phyloP scores from a whole-genome alignment of 805 yeast species.

The Kazachstania psychrophila region DNA sequence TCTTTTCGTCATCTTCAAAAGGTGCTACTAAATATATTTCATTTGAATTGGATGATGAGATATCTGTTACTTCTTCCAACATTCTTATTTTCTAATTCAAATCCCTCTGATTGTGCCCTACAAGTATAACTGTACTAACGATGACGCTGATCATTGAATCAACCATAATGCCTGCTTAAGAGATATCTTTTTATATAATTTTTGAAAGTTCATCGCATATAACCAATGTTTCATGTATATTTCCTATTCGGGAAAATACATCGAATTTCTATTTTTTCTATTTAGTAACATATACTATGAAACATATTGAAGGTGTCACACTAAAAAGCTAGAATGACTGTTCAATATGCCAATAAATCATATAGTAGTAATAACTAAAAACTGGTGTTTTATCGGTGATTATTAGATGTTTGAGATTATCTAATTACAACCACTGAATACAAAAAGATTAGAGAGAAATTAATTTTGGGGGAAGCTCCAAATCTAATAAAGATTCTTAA shows the following conservation, averaged over 20 bases:
- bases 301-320: neutral
- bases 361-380: neutral
- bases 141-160: neutral
- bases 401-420: no score
- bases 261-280: neutral
- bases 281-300: neutral
- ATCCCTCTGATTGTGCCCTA: neutral
- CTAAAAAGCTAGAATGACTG: neutral
- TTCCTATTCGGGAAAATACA: conserved; percentile 6
- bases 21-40: conserved; percentile 11
- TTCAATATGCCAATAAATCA: neutral
- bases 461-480: neutral
- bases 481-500: neutral
- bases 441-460: neutral
- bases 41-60: neutral
- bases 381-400: no score
- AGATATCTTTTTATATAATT: neutral
- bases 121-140: neutral
- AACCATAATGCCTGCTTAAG: neutral
- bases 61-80: neutral
- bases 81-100: neutral
- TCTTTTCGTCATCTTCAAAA: conserved; percentile 8
- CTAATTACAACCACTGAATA: no score
- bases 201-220: neutral
- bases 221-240: conserved; percentile 2